phyloP scores from a whole-genome alignment of 257 asterid genomes.

The Solanum gracilifrons region DNA sequence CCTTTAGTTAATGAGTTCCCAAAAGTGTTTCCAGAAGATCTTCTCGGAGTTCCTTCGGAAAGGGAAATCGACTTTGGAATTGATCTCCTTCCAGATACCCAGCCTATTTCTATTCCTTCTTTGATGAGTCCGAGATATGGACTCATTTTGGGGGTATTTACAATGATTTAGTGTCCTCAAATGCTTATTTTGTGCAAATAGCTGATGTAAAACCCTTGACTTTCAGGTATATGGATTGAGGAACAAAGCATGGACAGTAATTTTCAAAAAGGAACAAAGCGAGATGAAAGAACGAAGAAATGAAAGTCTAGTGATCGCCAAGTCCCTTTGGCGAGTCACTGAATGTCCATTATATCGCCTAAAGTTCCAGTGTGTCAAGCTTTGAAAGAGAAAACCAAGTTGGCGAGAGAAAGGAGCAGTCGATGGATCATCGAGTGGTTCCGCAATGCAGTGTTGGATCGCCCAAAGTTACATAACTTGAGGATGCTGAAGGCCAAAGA shows the following conservation, averaged over 20 bases:
- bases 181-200: not conserved
- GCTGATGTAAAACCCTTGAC: not conserved
- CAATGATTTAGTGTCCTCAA: not conserved
- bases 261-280: not conserved
- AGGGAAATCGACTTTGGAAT: not conserved
- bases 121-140: not conserved
- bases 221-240: not conserved
- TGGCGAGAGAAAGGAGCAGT: not conserved
- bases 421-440: not conserved
- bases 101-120: not conserved
- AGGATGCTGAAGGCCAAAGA: not conserved
- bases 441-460: not conserved
- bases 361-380: not conserved
- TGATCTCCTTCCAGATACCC: no score
- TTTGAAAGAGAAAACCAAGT: not conserved
- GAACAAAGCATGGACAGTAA: not conserved
- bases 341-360: not conserved
- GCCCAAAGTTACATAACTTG: no score
- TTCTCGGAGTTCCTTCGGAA: not conserved
- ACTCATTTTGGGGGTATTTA: no score
- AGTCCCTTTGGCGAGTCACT: not conserved
- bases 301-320: not conserved
- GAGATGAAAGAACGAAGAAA: not conserved
- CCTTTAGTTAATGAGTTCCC: not conserved
- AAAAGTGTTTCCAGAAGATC: no score